Conservation (phyloP, 192 early-diverging fungal species). For the Phlyctochytrium planicorne region DNA sequence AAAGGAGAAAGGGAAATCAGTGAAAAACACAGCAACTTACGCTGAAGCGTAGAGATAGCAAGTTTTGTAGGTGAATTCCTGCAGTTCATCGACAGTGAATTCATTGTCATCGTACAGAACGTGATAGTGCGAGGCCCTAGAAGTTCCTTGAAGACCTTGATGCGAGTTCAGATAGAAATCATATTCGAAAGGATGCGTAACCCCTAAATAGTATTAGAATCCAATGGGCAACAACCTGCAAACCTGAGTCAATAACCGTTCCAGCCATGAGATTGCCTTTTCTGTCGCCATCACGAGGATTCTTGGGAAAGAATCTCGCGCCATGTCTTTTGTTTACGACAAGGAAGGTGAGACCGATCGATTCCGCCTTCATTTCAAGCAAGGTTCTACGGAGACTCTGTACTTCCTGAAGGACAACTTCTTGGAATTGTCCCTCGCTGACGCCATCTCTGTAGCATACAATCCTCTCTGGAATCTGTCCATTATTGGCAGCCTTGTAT, state of each 20-base stretch:
- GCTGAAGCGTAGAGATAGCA: constrained; percentile 33
- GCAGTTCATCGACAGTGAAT: constrained; percentile 37
- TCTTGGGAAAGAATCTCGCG: constrained; percentile 58
- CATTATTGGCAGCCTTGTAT: constrained; percentile 54
- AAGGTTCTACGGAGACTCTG: constrained; percentile 58
- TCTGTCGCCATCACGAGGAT: constrained; percentile 12
- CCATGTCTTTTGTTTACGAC: constrained; percentile 81
- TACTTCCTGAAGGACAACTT: constrained; percentile 68
- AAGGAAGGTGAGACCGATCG: constrained; percentile 54
- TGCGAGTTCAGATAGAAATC: constrained; percentile 38
- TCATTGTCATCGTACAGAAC: constrained; percentile 47
- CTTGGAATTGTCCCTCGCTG: constrained; percentile 76
- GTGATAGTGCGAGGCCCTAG: constrained; percentile 46
- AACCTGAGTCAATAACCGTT: constrained; percentile 43
- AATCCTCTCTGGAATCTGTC: constrained; percentile 68
- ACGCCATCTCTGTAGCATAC: constrained; percentile 83
- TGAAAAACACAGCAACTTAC: background rate
- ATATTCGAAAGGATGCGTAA: constrained; percentile 36
- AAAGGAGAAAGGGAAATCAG: constrained; percentile 13
- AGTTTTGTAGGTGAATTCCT: constrained; percentile 38
- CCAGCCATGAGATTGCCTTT: constrained; percentile 46
- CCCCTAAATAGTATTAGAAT: constrained; percentile 11
- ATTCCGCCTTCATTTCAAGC: constrained; percentile 11
- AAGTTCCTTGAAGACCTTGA: constrained; percentile 40
- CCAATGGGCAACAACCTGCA: constrained; percentile 1